Evolutionary conservation across 371 early-diverging fungal genomes (phyloP), one percentile per base, ranked within the genome.

Genomic region (Rhizomucor pusillus): DNA sequence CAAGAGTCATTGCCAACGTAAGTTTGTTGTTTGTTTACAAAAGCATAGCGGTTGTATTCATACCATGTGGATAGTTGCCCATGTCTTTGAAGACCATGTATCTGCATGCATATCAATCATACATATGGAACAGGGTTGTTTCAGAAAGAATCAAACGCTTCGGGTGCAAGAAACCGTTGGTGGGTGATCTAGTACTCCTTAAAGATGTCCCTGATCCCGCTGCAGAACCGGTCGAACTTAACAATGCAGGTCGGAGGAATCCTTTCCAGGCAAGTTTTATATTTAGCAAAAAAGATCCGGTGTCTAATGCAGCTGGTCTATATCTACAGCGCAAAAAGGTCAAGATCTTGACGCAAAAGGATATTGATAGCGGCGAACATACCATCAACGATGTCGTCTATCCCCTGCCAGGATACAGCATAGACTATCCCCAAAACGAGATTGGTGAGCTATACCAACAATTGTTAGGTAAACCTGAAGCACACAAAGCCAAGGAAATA

Each of bases 71-170:
- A 5, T 29, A 29, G 29, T 29, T 29, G 7, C 29, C 29, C 29
- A 29, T 29, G 5, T 29, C 29, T 29, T 29, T 29, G 29, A 29
- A 90, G 19, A 69, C 88, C 56, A 89, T 99, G 86, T 99, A 99
- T 71, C 75, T 93, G 23, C 99, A 99, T 73, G 92, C 98, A 5
- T 98, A 96, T 62, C 99, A 99, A 75, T 94, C 95, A 35, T 91
- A 80, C 59, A 75, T 98, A 20, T 99, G 99, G 95, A 99, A 99
- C 73, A 65, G 80, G 19, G 85, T 89, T 16, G 93, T 90, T 3
- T 85, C 91, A 36, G 84, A 88, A 62, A 81, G 98, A 14, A 66
- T 94, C 24, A 68, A 73, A 12, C 57, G 79, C 34, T 90, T 82
- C 64, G 98, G 98, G 13, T 56, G 60, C 13, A 64, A 56, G 10